Evolutionary conservation across 768 basidiomycete genomes (phyloP).

Genomic region (Suillus subaureus): DNA sequence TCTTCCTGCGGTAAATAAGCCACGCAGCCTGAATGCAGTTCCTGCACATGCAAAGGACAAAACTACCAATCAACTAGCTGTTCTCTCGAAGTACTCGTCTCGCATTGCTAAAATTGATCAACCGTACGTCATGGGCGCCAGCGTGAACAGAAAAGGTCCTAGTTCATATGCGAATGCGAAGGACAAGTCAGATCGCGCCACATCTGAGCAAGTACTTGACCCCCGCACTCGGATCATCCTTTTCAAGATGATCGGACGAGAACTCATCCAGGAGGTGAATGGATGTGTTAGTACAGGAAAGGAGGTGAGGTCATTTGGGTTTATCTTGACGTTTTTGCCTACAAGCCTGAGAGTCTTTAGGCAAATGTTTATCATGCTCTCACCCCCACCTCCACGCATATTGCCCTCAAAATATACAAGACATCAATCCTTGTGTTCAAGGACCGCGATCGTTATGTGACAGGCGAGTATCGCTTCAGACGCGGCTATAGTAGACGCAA

Average conservation of each 20-base stretch:
- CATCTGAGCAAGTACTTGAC: conserved; percentile 95
- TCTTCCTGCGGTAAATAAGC: conserved; percentile 74
- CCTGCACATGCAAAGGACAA: conserved; percentile 50
- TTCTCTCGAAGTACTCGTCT: conserved; percentile 76
- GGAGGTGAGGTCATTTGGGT: conserved; percentile 59
- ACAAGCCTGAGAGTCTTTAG: conserved; percentile 38
- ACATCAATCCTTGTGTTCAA: conserved; percentile 98
- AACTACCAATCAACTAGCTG: conserved; percentile 71
- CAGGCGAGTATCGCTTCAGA: conserved; percentile 94
- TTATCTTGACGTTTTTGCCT: conserved; percentile 14
- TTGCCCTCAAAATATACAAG: conserved; percentile 98
- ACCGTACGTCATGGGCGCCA: conserved; percentile 67
- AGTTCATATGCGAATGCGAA: conserved; percentile 86
- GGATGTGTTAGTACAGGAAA: conserved; percentile 98
- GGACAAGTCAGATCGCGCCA: conserved; percentile 96
- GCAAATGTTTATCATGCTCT: conserved; percentile 97
- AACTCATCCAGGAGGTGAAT: conserved; percentile 86
- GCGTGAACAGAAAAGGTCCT: conserved; percentile 92
- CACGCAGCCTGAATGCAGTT: conserved; percentile 35
- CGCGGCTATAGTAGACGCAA: conserved; percentile 87
- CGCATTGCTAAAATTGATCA: conserved; percentile 74
- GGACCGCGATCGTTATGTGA: conserved; percentile 95
- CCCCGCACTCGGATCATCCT: conserved; percentile 92
- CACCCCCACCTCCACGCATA: conserved; percentile 52
- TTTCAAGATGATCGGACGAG: conserved; percentile 95